Evolutionary conservation across 495 filamentous ascomycete species (phyloP).

Genomic region (Aspergillus incahuasiensis): DNA sequence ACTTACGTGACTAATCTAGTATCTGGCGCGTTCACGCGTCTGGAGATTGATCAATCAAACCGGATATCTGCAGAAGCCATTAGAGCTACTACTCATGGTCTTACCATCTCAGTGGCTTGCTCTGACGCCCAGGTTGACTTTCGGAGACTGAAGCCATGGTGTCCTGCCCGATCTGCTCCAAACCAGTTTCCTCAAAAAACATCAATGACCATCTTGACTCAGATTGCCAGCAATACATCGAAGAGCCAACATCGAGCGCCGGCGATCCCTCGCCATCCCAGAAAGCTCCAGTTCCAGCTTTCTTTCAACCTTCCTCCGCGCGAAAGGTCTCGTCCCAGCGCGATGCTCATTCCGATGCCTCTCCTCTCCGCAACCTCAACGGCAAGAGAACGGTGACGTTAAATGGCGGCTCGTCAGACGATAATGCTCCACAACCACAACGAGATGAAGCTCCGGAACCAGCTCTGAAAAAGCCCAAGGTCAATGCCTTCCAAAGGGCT

Average conservation of each 20-base stretch:
- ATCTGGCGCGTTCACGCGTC: conserved; percentile 13
- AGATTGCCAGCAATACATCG: conserved; percentile 60
- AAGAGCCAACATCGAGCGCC: conserved; percentile 37
- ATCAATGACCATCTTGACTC: conserved; percentile 95
- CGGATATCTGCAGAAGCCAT: background rate
- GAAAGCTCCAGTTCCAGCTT: conserved; percentile 55
- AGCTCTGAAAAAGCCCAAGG: conserved; percentile 57
- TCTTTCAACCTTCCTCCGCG: conserved; percentile 72
- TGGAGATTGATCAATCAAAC: background rate
- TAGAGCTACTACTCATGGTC: background rate
- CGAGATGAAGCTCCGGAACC: conserved; percentile 26
- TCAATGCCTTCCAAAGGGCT: conserved; percentile 56
- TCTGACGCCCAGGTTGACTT: background rate
- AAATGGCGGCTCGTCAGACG: conserved; percentile 19
- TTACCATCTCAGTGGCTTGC: background rate
- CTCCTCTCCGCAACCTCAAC: conserved; percentile 29
- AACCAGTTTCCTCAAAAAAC: conserved; percentile 63
- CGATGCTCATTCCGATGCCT: conserved; percentile 18
- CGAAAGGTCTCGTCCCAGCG: conserved; percentile 29
- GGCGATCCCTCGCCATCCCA: conserved; percentile 42
- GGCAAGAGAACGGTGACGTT: conserved; percentile 33
- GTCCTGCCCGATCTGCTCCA: conserved; percentile 80
- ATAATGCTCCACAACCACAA: conserved; percentile 14
- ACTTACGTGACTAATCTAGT: background rate
- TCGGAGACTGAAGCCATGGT: conserved; percentile 52